phyloP scores from a whole-genome alignment of 352 stramenopile species.

The Pythium apleroticum region DNA sequence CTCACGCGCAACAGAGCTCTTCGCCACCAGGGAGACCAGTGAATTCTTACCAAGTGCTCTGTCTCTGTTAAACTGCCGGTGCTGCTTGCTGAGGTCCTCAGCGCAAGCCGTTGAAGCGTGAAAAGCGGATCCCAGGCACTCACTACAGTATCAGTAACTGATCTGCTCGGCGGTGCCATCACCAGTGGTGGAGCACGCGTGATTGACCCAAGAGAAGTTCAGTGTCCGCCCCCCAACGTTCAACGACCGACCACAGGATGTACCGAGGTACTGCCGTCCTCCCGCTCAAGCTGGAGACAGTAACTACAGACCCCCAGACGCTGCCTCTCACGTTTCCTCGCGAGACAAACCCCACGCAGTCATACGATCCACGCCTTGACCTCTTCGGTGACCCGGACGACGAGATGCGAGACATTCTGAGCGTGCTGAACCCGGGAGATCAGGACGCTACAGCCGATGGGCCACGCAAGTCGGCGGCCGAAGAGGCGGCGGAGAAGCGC shows the following conservation, averaged over 20 bases:
- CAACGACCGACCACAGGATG: background rate
- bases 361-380: background rate
- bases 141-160: too few relatives aligned
- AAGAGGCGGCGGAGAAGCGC: conserved; percentile 25
- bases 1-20: background rate
- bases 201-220: background rate
- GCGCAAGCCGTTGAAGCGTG: conserved; percentile 5
- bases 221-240: background rate
- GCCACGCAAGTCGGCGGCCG: background rate
- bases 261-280: conserved; percentile 2
- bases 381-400: conserved; percentile 2
- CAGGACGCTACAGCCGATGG: background rate
- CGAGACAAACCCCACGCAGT: background rate
- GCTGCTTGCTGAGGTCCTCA: background rate
- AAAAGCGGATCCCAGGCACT: background rate
- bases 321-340: conserved; percentile 18
- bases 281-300: conserved; percentile 3
- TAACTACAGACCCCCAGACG: background rate
- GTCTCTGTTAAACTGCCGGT: conserved; percentile 5
- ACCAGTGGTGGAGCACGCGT: too few relatives aligned
- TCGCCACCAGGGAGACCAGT: background rate
- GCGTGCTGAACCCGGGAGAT: conserved; percentile 12
- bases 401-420: conserved; percentile 24
- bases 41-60: background rate
- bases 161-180: too few relatives aligned